Base-by-base conservation (phyloP, 768 basidiomycete species). In the Leucosporidium scottii region DNA sequence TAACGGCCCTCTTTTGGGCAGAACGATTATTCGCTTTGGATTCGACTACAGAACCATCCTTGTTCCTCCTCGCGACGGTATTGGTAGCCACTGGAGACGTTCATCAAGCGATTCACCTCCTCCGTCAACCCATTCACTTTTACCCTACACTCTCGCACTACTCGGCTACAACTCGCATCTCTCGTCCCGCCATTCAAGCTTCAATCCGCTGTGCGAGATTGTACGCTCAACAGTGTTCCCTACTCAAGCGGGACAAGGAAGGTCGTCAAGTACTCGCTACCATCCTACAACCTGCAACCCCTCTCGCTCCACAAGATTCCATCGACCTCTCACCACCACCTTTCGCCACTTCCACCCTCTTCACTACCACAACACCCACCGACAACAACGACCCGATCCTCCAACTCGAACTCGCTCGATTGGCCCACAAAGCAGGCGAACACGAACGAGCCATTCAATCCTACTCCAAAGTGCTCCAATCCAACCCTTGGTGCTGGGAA, bases 401-500 rank as follows among this genome's bases (percentile, higher is more conserved):
- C 57, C 84, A 85, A 69, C 91, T 91, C 82, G 83, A 85, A 74
- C 83, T 89, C 58, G 92, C 91, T 51, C 83, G 80, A 49, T 84
- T 86, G 78, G 89, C 91, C 39, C 74, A 86, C 76, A 89, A 87
- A 78, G 90, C 87, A 59, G 90, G 91, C 77, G 82, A 89, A 66
- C 83, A 83, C 4, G 86, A 87, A 62, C 84, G 85, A 72, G 92
- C 92, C n/a, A 80, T 82, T 30, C 75, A 79, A 62, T 87, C 85
- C 75, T 93, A 88, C 77, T 82, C 82, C 56, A 84, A 86, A 66
- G 88, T 91, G 31, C 81, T 96, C 68, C 77, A 81, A 20, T 76
- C 86, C 57, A 87, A 91, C 75, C 89, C 90, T 39, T 84, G 90
- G 76, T 79, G 93, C 62, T 94, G 91, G 91, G 92, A 96, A 77